Evolutionary conservation across 768 basidiomycete species (phyloP).

Genomic region (Xerocomus potaroensis): DNA sequence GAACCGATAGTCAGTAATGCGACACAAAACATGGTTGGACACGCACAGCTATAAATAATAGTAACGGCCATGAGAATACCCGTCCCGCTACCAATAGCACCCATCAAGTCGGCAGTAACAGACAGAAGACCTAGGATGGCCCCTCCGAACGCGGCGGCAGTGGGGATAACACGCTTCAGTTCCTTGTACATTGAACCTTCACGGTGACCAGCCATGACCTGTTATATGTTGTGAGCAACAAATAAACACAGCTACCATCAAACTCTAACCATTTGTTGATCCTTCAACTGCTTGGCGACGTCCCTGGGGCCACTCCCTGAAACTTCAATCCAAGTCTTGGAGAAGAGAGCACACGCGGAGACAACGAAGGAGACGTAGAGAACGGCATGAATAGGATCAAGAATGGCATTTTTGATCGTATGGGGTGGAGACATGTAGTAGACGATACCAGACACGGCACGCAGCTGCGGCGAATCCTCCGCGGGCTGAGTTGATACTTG

Average conservation of each 20-base stretch:
- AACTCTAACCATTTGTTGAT: constrained; percentile 84
- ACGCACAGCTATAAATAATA: constrained; percentile 80
- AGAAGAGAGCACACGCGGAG: constrained; percentile 93
- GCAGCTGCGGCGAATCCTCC: constrained; percentile 90
- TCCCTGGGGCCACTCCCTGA: constrained; percentile 95
- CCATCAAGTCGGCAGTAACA: constrained; percentile 91
- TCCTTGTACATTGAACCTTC: constrained; percentile 99
- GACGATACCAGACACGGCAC: constrained; percentile 84
- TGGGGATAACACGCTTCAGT: constrained; percentile 95
- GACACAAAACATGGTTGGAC: background rate
- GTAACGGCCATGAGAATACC: constrained; percentile 98
- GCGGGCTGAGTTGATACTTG: constrained; percentile 57
- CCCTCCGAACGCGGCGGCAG: constrained; percentile 95
- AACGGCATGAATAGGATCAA: constrained; percentile 91
- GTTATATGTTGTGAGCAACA: constrained; percentile 1
- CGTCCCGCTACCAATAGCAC: constrained; percentile 92
- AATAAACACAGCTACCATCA: background rate
- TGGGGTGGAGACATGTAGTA: constrained; percentile 99
- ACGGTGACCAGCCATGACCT: constrained; percentile 86
- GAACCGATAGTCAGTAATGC: background rate
- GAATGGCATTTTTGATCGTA: constrained; percentile 78
- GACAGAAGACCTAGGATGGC: constrained; percentile 92
- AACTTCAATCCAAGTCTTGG: constrained; percentile 99
- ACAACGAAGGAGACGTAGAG: constrained; percentile 92
- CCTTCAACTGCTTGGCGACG: constrained; percentile 97